A percentile compares a stretch with the other conserved stretches of the same genome.
Conservation (phyloP, 2,329 filamentous ascomycete genomes). For the Teratosphaeria viscida region DNA sequence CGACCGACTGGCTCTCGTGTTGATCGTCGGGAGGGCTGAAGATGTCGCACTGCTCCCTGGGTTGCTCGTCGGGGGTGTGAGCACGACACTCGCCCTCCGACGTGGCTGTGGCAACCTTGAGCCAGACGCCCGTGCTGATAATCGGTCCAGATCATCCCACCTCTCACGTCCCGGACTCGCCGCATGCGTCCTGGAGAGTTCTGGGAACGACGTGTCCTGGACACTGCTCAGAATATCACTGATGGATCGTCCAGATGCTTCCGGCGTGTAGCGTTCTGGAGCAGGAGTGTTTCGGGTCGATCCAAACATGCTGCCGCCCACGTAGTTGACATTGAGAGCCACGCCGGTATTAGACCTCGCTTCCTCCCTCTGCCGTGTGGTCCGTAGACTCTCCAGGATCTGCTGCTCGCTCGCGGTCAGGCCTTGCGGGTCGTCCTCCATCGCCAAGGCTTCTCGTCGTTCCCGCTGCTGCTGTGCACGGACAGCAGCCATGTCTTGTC, state of each 20-base stretch:
- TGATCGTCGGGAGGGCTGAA: neutral
- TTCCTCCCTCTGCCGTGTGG: conserved; percentile 33
- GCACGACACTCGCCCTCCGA: conserved; percentile 31
- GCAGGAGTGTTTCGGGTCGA: neutral
- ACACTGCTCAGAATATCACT: conserved; percentile 17
- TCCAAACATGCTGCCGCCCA: conserved; percentile 21
- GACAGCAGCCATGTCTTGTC: conserved; percentile 20
- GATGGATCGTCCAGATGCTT: conserved; percentile 8
- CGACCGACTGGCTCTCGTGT: conserved; percentile 1
- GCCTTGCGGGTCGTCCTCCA: conserved; percentile 36
- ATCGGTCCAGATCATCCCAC: neutral
- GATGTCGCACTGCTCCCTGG: neutral
- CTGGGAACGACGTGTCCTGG: conserved; percentile 17
- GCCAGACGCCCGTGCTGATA: neutral
- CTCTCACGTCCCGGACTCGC: conserved; percentile 4
- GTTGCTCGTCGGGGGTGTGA: conserved; percentile 19
- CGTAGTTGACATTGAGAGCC: conserved; percentile 36
- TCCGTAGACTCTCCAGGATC: conserved; percentile 36
- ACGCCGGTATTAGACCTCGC: conserved; percentile 26
- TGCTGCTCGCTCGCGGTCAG: conserved; percentile 36
- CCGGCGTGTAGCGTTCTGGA: neutral
- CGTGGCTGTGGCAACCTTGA: conserved; percentile 19
- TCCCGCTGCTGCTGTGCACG: conserved; percentile 7
- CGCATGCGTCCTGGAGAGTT: conserved; percentile 18
- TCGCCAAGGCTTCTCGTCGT: conserved; percentile 10